A percentile compares a stretch with the other conserved stretches of the same genome.
These are phyloP conservation scores for Cicer chorassanicum DNA, from an alignment of 306 rosid species.

Conservation along the genomic window DNA sequence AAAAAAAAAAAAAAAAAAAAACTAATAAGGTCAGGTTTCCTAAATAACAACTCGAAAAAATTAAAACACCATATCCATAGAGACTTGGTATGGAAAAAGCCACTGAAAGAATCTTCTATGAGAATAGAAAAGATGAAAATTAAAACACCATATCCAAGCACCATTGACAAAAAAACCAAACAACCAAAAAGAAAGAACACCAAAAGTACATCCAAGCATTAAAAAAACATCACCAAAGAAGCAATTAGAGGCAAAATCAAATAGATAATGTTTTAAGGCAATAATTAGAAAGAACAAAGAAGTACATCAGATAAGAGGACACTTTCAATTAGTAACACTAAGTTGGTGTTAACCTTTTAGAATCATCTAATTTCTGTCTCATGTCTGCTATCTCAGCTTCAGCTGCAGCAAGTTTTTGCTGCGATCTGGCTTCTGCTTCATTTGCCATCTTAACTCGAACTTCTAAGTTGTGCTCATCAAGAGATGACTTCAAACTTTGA, in stretches of 20 bases:
- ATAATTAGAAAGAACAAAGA: background rate
- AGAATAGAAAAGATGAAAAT: background rate
- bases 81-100: slow-evolving; percentile 8
- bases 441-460: slow-evolving; percentile 88
- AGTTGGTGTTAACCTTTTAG: slow-evolving; percentile 63
- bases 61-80: background rate
- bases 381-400: slow-evolving; percentile 89
- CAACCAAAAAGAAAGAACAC: slow-evolving; percentile 19
- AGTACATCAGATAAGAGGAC: slow-evolving; percentile 18
- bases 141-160: background rate
- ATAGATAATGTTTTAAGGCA: background rate
- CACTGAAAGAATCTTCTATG: slow-evolving; percentile 1
- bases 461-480: slow-evolving; percentile 86
- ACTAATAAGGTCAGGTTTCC: background rate
- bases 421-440: slow-evolving; percentile 94
- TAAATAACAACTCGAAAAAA: background rate
- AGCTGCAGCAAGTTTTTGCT: slow-evolving; percentile 91
- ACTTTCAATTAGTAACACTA: slow-evolving; percentile 15
- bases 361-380: slow-evolving; percentile 78
- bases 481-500: slow-evolving; percentile 77
- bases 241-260: background rate
- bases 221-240: slow-evolving; percentile 15
- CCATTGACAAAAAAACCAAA: slow-evolving; percentile 36
- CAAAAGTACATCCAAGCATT: slow-evolving; percentile 14
- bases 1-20: too few species aligned